Conservation (phyloP, 2,329 filamentous ascomycete genomes). For the Gliomastix tumulicola region DNA sequence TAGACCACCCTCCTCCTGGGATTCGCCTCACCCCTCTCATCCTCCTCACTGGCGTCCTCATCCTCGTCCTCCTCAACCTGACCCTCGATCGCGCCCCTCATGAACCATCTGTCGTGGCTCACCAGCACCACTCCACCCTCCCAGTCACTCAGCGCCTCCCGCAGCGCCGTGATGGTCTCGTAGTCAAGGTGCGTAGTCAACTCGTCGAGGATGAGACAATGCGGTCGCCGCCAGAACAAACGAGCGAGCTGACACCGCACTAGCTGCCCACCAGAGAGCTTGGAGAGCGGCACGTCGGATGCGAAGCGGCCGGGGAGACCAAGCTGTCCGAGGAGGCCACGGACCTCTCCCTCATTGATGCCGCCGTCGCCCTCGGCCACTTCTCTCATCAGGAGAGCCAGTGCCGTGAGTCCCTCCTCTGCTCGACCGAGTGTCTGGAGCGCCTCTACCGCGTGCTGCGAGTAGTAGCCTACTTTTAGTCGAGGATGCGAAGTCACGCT, state of each 20-base stretch:
- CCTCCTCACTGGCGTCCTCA: slow-evolving; percentile 28
- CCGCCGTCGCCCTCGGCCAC: slow-evolving; percentile 35
- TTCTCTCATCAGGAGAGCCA: slow-evolving; percentile 54
- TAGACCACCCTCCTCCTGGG: slow-evolving; percentile 53
- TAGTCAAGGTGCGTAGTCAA: slow-evolving; percentile 82
- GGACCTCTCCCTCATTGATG: slow-evolving; percentile 59
- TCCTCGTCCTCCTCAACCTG: slow-evolving; percentile 28
- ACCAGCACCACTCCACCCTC: slow-evolving; percentile 70
- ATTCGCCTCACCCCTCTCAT: slow-evolving; percentile 32
- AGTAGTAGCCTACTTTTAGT: slow-evolving; percentile 68
- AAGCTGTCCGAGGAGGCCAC: slow-evolving; percentile 60
- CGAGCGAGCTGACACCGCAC: slow-evolving; percentile 59
- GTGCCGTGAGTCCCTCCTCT: slow-evolving; percentile 52
- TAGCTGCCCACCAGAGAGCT: slow-evolving; percentile 74
- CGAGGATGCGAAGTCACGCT: slow-evolving; percentile 60
- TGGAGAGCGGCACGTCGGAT: slow-evolving; percentile 65
- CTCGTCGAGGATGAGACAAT: slow-evolving; percentile 71
- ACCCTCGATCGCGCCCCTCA: slow-evolving; percentile 57
- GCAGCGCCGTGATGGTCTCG: slow-evolving; percentile 68
- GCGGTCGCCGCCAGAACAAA: slow-evolving; percentile 61
- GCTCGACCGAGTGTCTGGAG: slow-evolving; percentile 48
- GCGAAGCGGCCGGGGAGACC: slow-evolving; percentile 64
- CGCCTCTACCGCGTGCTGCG: slow-evolving; percentile 69
- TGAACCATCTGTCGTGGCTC: slow-evolving; percentile 77
- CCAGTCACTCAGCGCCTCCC: slow-evolving; percentile 59